Percentiles rank a stretch among this genome's conserved stretches.
These are phyloP conservation scores for Rhypophila decipiens DNA, from an alignment of 495 filamentous ascomycete genomes.

Conservation along the genomic window DNA sequence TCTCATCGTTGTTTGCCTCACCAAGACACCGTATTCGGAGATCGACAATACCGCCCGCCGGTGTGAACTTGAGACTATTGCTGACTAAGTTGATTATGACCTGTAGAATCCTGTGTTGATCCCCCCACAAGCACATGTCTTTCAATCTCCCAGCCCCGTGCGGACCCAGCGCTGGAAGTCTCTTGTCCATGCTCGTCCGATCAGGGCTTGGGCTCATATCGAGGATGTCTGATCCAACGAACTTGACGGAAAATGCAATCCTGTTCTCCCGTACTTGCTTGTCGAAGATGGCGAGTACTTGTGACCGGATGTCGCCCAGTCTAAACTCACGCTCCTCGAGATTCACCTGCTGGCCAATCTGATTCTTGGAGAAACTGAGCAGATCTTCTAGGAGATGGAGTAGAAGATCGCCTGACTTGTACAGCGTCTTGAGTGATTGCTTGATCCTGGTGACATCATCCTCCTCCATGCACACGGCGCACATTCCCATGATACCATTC, in stretches of 20 bases:
- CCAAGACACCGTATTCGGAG: conserved; percentile 68
- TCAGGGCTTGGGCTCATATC: conserved; percentile 29
- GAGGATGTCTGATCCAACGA: conserved; percentile 44
- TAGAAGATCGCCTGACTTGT: conserved; percentile 80
- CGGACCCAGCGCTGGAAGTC: conserved; percentile 48
- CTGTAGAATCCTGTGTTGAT: conserved; percentile 81
- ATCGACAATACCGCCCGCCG: conserved; percentile 63
- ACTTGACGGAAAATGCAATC: conserved; percentile 66
- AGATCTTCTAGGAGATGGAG: conserved; percentile 86
- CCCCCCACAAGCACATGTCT: conserved; percentile 78
- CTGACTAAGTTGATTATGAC: conserved; percentile 89
- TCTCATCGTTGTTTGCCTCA: conserved; percentile 30
- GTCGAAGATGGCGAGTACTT: conserved; percentile 78
- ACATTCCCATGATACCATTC: conserved; percentile 92
- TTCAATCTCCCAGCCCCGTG: conserved; percentile 57
- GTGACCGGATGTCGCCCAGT: conserved; percentile 69
- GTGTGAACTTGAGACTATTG: conserved; percentile 91
- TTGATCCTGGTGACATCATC: conserved; percentile 70
- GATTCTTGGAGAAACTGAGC: conserved; percentile 88
- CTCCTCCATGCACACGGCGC: conserved; percentile 84
- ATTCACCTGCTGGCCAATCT: conserved; percentile 70
- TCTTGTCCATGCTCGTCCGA: conserved; percentile 28
- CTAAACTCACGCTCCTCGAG: conserved; percentile 83
- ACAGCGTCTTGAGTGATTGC: conserved; percentile 75
- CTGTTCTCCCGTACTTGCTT: conserved; percentile 76